Evolutionary conservation across 345 rosid species (phyloP).

Genomic region (Eucalyptus curtisii): DNA sequence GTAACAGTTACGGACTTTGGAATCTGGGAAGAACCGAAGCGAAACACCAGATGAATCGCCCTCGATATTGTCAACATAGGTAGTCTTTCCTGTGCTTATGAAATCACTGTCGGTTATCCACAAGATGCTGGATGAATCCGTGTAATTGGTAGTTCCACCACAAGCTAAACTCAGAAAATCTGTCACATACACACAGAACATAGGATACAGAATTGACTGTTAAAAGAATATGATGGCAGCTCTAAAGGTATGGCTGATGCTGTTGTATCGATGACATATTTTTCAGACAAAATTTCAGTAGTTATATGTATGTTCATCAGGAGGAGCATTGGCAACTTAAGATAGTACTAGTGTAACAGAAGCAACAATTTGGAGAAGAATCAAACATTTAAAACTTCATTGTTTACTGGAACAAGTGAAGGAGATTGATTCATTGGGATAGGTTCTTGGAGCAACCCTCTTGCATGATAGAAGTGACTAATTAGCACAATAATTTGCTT

Average conservation of each 20-base stretch:
- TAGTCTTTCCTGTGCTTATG: constrained; percentile 49
- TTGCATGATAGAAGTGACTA: not conserved
- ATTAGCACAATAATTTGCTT: not conserved
- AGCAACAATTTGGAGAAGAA: not conserved
- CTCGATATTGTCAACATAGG: constrained; percentile 12
- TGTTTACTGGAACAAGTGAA: not conserved
- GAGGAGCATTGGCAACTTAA: not conserved
- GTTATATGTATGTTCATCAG: not conserved
- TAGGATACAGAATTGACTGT: not conserved
- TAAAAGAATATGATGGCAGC: not conserved
- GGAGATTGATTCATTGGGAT: not conserved
- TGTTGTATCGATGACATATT: not conserved
- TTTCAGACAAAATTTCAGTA: not conserved
- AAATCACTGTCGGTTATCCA: constrained; percentile 56
- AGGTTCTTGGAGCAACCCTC: not conserved
- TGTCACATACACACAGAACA: constrained; percentile 1
- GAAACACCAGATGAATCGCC: constrained; percentile 22
- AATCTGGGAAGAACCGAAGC: constrained; percentile 54
- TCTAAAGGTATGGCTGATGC: not conserved
- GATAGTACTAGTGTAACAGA: not conserved
- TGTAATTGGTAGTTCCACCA: constrained; percentile 40
- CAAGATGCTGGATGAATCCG: constrained; percentile 37
- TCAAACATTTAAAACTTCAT: not conserved
- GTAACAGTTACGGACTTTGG: constrained; percentile 37
- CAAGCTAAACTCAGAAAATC: constrained; percentile 86